These are phyloP conservation scores for Wickerhamomyces sp. DNA, from an alignment of 1,139 yeast genomes.

Conservation along the genomic window DNA sequence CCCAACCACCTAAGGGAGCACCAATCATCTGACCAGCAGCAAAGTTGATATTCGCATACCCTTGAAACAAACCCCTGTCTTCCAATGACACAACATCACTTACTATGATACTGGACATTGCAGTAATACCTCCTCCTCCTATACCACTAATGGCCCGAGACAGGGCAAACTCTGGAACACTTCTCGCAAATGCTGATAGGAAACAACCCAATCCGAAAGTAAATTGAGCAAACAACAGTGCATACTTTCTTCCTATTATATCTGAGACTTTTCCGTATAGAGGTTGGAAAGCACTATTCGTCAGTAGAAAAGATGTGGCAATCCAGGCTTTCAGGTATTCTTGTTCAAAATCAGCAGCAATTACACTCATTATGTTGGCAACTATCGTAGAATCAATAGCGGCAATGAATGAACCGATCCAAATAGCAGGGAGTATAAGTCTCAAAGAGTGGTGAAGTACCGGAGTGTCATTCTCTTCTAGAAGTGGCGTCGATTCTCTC, in stretches of 20 bases:
- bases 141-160: conserved; percentile 48
- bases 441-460: conserved; percentile 20
- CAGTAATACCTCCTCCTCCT: conserved; percentile 47
- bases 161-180: conserved; percentile 36
- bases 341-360: conserved; percentile 59
- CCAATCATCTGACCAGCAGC: conserved; percentile 70
- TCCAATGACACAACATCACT: conserved; percentile 44
- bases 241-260: conserved; percentile 43
- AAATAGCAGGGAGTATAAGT: conserved; percentile 22
- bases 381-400: conserved; percentile 64
- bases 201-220: conserved; percentile 41
- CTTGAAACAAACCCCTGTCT: conserved; percentile 45
- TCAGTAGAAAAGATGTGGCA: conserved; percentile 56
- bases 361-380: conserved; percentile 56
- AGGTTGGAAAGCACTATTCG: conserved; percentile 70
- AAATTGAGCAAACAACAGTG: conserved; percentile 37
- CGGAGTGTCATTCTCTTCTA: conserved; percentile 41
- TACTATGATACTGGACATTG: conserved; percentile 41
- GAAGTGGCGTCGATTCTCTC: conserved; percentile 29
- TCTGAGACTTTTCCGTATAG: conserved; percentile 52
- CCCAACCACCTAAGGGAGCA: conserved; percentile 70
- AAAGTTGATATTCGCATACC: conserved; percentile 55
- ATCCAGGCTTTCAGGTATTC: conserved; percentile 58
- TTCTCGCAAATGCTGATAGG: conserved; percentile 35
- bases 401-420: conserved; percentile 50